Percentiles rank a stretch among this genome's conserved stretches.
Evolutionary conservation across 352 stramenopile genomes (phyloP).

Genomic region (Phytophthora fragariaefolia): DNA sequence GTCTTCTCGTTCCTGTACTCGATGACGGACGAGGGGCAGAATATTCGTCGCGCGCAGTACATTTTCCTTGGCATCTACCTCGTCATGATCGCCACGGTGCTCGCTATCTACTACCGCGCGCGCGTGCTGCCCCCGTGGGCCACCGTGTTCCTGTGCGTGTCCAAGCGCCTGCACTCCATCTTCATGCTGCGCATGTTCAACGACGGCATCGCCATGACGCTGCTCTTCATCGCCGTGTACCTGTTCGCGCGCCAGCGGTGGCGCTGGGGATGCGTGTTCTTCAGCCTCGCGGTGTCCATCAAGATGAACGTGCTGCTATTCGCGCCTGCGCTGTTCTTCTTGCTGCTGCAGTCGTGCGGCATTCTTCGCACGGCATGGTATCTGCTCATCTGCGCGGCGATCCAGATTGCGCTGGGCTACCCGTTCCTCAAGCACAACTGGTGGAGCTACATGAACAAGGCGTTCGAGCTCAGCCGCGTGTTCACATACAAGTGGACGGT

Average conservation of each 20-base stretch:
- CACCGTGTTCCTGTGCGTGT: constrained; percentile 92
- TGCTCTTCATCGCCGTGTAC: constrained; percentile 95
- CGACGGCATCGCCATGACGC: constrained; percentile 96
- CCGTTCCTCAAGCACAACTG: constrained; percentile 97
- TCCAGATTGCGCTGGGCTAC: constrained; percentile 90
- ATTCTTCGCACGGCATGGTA: constrained; percentile 83
- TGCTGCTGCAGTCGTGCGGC: constrained; percentile 93
- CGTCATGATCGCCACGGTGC: constrained; percentile 85
- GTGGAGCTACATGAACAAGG: constrained; percentile 95
- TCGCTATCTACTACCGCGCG: constrained; percentile 90
- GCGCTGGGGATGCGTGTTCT: constrained; percentile 92
- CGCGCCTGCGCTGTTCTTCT: constrained; percentile 95
- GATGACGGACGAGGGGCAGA: constrained; percentile 88
- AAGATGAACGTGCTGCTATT: constrained; percentile 99
- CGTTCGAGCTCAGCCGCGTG: constrained; percentile 97
- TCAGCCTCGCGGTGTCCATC: constrained; percentile 96
- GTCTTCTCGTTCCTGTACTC: constrained; percentile 94
- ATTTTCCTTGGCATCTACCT: constrained; percentile 97
- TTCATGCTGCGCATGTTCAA: constrained; percentile 99
- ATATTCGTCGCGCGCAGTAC: constrained; percentile 91
- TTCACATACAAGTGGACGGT: constrained; percentile 99
- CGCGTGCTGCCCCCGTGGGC: constrained; percentile 87
- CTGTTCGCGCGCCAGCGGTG: constrained; percentile 84
- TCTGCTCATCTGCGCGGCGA: constrained; percentile 91
- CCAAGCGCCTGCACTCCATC: constrained; percentile 98